Evolutionary conservation across 2,329 filamentous ascomycete genomes (phyloP).

Genomic region (Calonectria multiphialidica): DNA sequence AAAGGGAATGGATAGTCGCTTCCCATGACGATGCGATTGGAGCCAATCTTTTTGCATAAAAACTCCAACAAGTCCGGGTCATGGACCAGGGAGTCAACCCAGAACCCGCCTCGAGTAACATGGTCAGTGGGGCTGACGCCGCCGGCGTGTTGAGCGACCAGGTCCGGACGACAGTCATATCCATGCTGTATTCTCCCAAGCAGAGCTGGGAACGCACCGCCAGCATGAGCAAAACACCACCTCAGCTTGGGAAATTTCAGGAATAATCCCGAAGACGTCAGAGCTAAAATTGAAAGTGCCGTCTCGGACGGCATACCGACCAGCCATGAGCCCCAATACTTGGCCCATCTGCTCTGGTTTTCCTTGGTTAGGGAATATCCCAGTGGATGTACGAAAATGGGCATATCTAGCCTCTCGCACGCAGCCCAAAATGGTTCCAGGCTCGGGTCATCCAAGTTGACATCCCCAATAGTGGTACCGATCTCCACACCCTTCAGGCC

Average conservation of each 20-base stretch:
- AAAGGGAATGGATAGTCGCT: constrained; percentile 8
- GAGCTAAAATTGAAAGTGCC: background rate
- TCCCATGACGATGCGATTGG: constrained; percentile 1
- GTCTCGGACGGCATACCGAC: constrained; percentile 1
- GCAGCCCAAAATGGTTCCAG: background rate
- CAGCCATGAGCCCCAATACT: background rate
- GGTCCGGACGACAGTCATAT: background rate
- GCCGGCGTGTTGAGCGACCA: background rate
- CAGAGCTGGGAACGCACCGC: background rate
- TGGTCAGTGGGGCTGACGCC: background rate
- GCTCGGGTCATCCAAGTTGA: background rate
- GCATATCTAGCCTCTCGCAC: background rate
- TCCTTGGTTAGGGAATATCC: background rate
- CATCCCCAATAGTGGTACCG: background rate
- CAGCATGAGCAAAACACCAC: background rate
- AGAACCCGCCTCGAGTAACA: background rate
- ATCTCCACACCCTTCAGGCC: constrained; percentile 1
- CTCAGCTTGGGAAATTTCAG: background rate
- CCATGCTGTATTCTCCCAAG: constrained; percentile 1
- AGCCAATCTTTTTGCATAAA: background rate
- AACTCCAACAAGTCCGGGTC: background rate
- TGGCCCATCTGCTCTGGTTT: background rate
- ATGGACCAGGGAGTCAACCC: background rate
- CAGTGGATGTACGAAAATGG: background rate
- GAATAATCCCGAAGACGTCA: background rate